These are phyloP conservation scores for Henningerozyma blattae DNA, from an alignment of 805 yeast genomes.

Conservation along the genomic window DNA sequence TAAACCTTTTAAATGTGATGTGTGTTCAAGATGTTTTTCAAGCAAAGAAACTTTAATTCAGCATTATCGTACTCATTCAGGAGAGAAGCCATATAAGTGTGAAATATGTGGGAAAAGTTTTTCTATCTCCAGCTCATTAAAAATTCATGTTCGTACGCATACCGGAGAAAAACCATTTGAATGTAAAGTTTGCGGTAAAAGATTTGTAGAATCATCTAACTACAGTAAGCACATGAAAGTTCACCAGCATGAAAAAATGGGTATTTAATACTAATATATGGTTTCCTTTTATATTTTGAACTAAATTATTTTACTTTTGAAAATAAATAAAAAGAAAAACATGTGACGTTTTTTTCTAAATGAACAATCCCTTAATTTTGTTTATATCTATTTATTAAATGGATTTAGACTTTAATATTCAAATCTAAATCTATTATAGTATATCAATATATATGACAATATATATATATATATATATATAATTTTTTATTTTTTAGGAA, in stretches of 20 bases:
- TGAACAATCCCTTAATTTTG: no score
- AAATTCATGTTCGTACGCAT: conserved; percentile 76
- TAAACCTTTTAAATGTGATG: conserved; percentile 62
- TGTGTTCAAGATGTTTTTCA: conserved; percentile 64
- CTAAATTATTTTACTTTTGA: no score
- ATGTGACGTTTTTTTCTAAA: no score
- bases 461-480: no score
- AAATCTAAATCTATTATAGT: no score
- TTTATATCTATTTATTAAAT: no score
- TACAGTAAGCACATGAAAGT: conserved; percentile 78
- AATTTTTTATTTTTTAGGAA: no score
- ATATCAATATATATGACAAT: no score
- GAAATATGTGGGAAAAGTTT: conserved; percentile 61
- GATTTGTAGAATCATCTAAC: conserved; percentile 83
- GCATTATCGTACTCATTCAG: conserved; percentile 77
- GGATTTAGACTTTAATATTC: no score
- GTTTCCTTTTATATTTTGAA: no score
- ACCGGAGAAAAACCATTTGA: conserved; percentile 81
- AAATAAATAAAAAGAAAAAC: no score
- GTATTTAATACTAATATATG: no score
- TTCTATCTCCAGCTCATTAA: conserved; percentile 71
- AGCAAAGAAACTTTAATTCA: conserved; percentile 68
- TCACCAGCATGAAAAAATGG: conserved; percentile 48
- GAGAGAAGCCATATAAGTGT: conserved; percentile 80
- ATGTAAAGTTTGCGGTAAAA: conserved; percentile 74